A percentile compares a stretch with the other conserved stretches of the same genome.
Conservation (phyloP, 176 grass and related monocot genomes). For the Chrysopogon serrulatus region DNA sequence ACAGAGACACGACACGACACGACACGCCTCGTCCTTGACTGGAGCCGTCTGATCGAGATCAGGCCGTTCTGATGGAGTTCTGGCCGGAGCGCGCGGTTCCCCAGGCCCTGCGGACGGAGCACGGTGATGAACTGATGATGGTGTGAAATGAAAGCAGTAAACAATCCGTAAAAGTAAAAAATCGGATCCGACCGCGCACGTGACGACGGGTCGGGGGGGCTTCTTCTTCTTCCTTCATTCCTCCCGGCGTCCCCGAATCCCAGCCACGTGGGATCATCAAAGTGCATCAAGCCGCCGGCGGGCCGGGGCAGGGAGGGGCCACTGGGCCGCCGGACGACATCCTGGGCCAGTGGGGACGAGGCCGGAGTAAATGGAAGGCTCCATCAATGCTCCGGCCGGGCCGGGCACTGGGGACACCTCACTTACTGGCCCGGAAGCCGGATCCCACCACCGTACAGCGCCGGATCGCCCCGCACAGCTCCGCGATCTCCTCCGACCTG, state of each 20-base stretch:
- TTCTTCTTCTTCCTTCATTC: too few species aligned
- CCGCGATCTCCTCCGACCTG: background rate
- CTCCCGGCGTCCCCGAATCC: too few species aligned
- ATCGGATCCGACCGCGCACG: background rate
- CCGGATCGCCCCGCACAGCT: background rate
- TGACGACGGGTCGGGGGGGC: too few species aligned
- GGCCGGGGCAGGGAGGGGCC: background rate
- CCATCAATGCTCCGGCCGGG: background rate
- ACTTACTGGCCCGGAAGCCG: background rate
- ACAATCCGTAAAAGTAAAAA: background rate
- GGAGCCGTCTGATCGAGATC: background rate
- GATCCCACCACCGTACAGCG: background rate
- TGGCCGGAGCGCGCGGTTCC: background rate
- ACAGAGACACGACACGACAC: background rate
- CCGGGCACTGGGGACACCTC: too few species aligned
- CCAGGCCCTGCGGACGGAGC: too few species aligned
- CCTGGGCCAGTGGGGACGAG: background rate
- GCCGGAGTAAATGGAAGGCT: background rate
- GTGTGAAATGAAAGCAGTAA: background rate
- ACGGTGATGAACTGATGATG: too few species aligned
- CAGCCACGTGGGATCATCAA: background rate
- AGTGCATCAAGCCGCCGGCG: background rate
- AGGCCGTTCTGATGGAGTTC: background rate
- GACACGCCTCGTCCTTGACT: background rate
- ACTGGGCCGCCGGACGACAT: too few species aligned